Evolutionary conservation across 192 early-diverging fungal genomes (phyloP), one percentile per base, ranked within the genome.

Genomic region (Linderina pennispora): DNA sequence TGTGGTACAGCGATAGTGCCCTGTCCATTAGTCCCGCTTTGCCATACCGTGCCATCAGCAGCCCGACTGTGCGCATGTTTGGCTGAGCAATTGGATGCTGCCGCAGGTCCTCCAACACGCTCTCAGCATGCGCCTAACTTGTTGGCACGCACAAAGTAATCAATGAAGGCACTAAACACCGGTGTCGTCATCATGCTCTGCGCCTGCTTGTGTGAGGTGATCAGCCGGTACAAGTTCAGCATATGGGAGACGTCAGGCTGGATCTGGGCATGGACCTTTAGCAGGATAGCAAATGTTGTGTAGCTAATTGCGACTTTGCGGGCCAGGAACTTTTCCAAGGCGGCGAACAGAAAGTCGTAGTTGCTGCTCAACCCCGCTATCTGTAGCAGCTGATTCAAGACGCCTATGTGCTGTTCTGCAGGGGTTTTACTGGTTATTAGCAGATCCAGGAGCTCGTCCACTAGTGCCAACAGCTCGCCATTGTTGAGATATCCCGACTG

Each of bases 311-410:
- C 10, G 18, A 55, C 39, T 2, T 33, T 36, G 8, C 24, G 40
- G 2, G 44, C 39, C 24, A 48, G 8, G 14, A 40, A 59, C n/a
- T 45, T 59, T 31, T 59, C 67, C 40, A 63, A 52, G 11, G 48
- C 33, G 14, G 38, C 37, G 2, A 44, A 25, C 28, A 52, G 19
- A 15, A 58, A 36, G 18, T 17, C 41, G 11, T n/a, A 11, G 36
- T 53, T 54, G 21, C 34, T 48, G 16, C 28, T 32, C 34, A 35
- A 53, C 8, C 36, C 23, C 2, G 60, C 48, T 1, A 34, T 25
- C 10, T 58, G 43, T 51, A 71, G 18, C 3, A 71, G 20, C 48
- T 59, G 56, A 38, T 71, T 71, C 11, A 71, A 28, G 15, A 63
- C 4, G 9, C 67, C 67, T 3, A 45, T 63, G 35, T 55, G 55